Base-by-base conservation (phyloP, 768 basidiomycete genomes). In the Hemileccinum impolitum region DNA sequence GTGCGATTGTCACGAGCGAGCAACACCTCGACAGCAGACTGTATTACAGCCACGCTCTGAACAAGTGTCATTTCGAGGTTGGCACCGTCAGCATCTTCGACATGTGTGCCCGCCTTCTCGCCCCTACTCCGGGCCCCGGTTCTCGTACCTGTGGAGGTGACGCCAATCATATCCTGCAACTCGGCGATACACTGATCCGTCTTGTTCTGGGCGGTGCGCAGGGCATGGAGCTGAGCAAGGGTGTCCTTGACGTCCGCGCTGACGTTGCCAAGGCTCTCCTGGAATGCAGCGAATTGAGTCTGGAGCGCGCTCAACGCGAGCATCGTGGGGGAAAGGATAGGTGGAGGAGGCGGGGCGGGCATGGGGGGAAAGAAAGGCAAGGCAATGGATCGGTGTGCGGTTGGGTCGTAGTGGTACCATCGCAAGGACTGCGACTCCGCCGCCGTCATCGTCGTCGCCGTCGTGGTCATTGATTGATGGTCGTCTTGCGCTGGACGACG, bases 1-100 rank as follows among this genome's bases (percentile, higher is more conserved):
- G n/a, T n/a, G 43, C 21, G 46, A 48, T 25, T 23, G 3, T 23
- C 43, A n/a, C 49, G 60, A 18, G 45, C 37, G 21, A 66, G 54
- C 3, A 66, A 18, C n/a, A 47, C 36, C 5, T 56, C 53, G 17
- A 66, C 39, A 13, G 59, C 49, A 39, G 53, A 45, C 39, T 61
- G 61, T 26, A 65, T 61, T 28, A 52, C 39, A 43, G 51, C 51
- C 26, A 62, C 31, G 10, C 26, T 57, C 41, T 57, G 41, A 5
- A 49, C 3, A 38, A 62, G 45, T 11, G 56, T 51, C 34, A 38
- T 44, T 11, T 44, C 37, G 23, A 6, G 3, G 23, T 23, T 6
- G 5, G 34, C 19, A 14, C 21, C n/a, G 10, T 13, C 26, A 6
- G 28, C 23, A 10, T 19, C 31, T 13, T 19, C 37, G 15, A 31